phyloP scores from a whole-genome alignment of 1,284 basidiomycete genomes.

The Apiotrichum laibachii region DNA sequence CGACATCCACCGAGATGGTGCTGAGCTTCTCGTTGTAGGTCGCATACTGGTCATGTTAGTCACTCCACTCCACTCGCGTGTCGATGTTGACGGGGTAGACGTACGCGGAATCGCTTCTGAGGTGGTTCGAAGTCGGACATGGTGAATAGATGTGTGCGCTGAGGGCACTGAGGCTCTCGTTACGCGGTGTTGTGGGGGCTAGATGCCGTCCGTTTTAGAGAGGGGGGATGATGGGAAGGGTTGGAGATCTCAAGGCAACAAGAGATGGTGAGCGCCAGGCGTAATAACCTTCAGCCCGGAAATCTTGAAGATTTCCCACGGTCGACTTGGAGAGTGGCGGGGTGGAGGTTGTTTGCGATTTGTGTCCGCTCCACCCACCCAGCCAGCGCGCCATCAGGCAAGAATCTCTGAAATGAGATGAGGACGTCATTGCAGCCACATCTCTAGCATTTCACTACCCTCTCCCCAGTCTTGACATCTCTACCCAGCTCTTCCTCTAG shows the following conservation, averaged over 20 bases:
- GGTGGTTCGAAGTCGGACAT: conserved; percentile 43
- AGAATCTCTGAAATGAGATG: too few relatives aligned
- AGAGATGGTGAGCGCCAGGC: background rate
- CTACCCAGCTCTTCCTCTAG: background rate
- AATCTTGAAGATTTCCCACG: conserved; percentile 10
- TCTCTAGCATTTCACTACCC: too few relatives aligned
- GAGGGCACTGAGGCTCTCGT: background rate
- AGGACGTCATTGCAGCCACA: too few relatives aligned
- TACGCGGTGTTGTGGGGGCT: background rate
- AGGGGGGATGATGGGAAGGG: background rate
- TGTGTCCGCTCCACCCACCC: background rate
- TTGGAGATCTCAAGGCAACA: background rate
- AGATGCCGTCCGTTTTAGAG: background rate
- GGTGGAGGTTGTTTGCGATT: background rate
- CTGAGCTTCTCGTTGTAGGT: conserved; percentile 48
- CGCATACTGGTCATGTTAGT: conserved; percentile 34
- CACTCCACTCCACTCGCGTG: background rate
- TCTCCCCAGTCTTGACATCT: background rate
- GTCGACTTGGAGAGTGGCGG: background rate
- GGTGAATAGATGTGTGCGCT: background rate
- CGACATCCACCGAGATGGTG: conserved; percentile 46
- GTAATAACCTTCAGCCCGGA: background rate
- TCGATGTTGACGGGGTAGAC: conserved; percentile 4
- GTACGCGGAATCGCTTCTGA: conserved; percentile 44
- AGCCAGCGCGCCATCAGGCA: background rate